Evolutionary conservation across 2,329 filamentous ascomycete genomes (phyloP), one percentile per base, ranked within the genome.

Genomic region (Diaporthe helianthi): DNA sequence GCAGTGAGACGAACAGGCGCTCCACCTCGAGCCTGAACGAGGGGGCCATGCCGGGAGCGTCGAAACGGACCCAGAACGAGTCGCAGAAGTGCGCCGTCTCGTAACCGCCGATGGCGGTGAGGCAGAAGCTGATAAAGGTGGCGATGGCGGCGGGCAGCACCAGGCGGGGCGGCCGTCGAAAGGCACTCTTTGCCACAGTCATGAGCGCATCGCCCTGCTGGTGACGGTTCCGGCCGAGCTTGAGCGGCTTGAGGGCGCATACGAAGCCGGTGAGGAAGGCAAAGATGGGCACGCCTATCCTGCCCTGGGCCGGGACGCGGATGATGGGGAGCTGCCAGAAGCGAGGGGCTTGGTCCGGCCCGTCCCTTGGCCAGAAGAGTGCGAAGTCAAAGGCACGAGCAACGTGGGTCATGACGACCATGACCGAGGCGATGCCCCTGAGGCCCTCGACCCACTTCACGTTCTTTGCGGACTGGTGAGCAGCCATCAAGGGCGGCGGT

Each of bases 191-290:
- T 31, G 84, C 83, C 58, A 87, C 78, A 26, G 84, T 80, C 53
- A 80, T 78, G 66, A 86, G 80, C 9, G 84, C 80, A 4, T 78
- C 67, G 17, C 67, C 82, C 17, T 79, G 73, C 72, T 86, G 82
- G 49, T 82, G 81, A 10, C 81, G 79, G 41, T 83, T 82, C 24
- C 76, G 76, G 41, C 83, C 81, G 53, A 84, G 82, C 74, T 84
- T 84, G 17, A 87, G 76, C 1, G 85, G 85, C 74, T 87, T 87
- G 69, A 87, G 79, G 33, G 84, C 84, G 75, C 84, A 86, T 26
- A 87, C 85, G 72, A 86, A 87, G 69, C 85, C 85, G 1, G 85
- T 87, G 65, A 87, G 77, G 72, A 87, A 85, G 63, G 84, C 83
- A 72, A 87, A 87, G 75, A 86, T 85, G 69, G 84, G 85, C 41